Percentiles rank a stretch among this genome's conserved stretches.
Evolutionary conservation across 2,329 filamentous ascomycete genomes (phyloP).

Genomic region (Xylariaceae sp.): DNA sequence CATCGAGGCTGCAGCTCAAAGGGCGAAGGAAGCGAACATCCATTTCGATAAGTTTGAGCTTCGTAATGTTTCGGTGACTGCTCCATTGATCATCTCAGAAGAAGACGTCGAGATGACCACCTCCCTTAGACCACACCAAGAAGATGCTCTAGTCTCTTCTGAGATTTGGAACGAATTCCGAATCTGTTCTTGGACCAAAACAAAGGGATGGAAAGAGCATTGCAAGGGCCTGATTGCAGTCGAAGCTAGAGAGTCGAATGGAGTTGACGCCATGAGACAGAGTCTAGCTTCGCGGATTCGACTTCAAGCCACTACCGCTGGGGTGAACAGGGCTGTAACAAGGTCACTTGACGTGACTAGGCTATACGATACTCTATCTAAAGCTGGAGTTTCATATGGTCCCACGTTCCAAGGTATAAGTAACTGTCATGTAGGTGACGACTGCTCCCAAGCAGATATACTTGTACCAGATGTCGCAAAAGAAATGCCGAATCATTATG

Average conservation of each 20-base stretch:
- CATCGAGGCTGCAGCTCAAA: constrained; percentile 53
- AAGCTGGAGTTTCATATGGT: constrained; percentile 58
- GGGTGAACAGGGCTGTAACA: constrained; percentile 40
- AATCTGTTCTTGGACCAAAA: constrained; percentile 60
- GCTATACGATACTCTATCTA: constrained; percentile 55
- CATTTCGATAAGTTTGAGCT: constrained; percentile 54
- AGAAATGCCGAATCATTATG: constrained; percentile 48
- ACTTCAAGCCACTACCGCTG: constrained; percentile 41
- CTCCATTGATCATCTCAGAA: constrained; percentile 56
- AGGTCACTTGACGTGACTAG: constrained; percentile 41
- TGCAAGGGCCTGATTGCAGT: constrained; percentile 60
- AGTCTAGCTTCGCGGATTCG: constrained; percentile 38
- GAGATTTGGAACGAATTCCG: constrained; percentile 62
- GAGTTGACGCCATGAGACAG: constrained; percentile 48
- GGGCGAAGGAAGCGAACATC: constrained; percentile 36
- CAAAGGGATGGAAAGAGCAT: constrained; percentile 63
- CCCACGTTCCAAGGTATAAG: constrained; percentile 58
- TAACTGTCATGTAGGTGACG: constrained; percentile 50
- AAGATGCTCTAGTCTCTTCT: constrained; percentile 50
- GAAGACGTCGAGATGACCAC: constrained; percentile 59
- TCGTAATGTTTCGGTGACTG: constrained; percentile 53
- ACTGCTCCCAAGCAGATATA: constrained; percentile 45
- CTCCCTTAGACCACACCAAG: constrained; percentile 51
- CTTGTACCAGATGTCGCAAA: constrained; percentile 46
- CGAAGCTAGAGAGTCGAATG: constrained; percentile 46